These are phyloP conservation scores for Diaporthe nobilis DNA, from an alignment of 2,329 filamentous ascomycete species.

Conservation along the genomic window DNA sequence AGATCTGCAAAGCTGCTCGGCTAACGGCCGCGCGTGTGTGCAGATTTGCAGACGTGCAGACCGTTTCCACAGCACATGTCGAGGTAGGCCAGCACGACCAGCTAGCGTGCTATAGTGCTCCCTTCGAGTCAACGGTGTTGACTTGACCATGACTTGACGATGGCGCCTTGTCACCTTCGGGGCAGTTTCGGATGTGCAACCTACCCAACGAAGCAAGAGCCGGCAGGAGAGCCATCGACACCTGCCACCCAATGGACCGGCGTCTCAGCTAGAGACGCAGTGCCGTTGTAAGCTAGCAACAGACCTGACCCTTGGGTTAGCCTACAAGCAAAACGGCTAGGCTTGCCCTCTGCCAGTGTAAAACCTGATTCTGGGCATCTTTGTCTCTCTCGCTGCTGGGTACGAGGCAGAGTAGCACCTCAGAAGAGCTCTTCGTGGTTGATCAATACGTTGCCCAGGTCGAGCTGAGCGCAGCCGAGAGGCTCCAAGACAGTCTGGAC, in stretches of 20 bases:
- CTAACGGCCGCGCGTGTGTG: slow-evolving; percentile 8
- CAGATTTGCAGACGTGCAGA: background rate
- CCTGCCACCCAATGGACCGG: background rate
- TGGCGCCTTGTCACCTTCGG: background rate
- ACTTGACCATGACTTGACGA: slow-evolving; percentile 3
- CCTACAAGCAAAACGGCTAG: background rate
- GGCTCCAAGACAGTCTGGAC: slow-evolving; percentile 21
- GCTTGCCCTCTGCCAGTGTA: background rate
- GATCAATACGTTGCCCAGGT: slow-evolving; percentile 16
- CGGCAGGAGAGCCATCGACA: background rate
- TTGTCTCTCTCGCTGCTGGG: background rate
- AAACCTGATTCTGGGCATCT: slow-evolving; percentile 22
- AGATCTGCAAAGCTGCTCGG: background rate
- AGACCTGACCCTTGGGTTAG: background rate
- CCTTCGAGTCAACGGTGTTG: background rate
- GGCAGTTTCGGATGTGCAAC: background rate
- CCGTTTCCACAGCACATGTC: slow-evolving; percentile 7
- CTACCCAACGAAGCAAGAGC: background rate
- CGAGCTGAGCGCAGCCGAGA: slow-evolving; percentile 22
- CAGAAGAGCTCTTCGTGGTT: background rate
- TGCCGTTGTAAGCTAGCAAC: background rate
- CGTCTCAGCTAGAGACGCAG: slow-evolving; percentile 7
- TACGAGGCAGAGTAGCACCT: background rate
- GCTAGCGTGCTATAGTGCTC: background rate
- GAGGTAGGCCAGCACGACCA: background rate